phyloP scores from a whole-genome alignment of 352 stramenopile genomes.

The Pythium diclinum region DNA sequence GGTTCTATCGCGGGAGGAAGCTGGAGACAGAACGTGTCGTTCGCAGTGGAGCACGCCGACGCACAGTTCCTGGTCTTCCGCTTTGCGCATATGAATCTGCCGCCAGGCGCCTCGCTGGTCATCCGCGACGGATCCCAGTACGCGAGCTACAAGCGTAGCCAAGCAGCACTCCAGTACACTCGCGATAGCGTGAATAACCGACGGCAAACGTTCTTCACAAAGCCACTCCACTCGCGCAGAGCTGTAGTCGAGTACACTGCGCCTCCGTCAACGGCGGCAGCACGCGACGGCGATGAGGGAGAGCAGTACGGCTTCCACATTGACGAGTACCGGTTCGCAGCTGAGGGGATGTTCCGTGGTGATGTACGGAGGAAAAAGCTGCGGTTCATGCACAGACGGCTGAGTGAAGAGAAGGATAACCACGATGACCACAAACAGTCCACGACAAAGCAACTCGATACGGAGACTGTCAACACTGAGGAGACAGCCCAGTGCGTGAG shows the following conservation, averaged over 20 bases:
- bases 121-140: constrained; percentile 18
- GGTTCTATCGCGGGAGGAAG: background rate
- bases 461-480: background rate
- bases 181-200: background rate
- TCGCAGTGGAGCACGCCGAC: constrained; percentile 20
- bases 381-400: background rate
- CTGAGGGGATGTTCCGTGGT: background rate
- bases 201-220: constrained; percentile 22
- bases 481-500: constrained; percentile 16
- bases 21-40: constrained; percentile 23
- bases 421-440: background rate
- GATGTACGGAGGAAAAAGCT: background rate
- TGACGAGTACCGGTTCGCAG: constrained; percentile 34
- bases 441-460: background rate
- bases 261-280: background rate
- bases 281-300: background rate
- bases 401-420: background rate
- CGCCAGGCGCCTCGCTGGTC: constrained; percentile 19
- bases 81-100: constrained; percentile 29
- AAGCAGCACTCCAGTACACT: background rate
- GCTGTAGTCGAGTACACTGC: constrained; percentile 24
- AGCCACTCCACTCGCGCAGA: constrained; percentile 16
- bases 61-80: constrained; percentile 42
- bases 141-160: background rate
- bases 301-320: constrained; percentile 32